Base-by-base conservation (phyloP, 495 filamentous ascomycete species). In the Sabuloglossum arenarium region DNA sequence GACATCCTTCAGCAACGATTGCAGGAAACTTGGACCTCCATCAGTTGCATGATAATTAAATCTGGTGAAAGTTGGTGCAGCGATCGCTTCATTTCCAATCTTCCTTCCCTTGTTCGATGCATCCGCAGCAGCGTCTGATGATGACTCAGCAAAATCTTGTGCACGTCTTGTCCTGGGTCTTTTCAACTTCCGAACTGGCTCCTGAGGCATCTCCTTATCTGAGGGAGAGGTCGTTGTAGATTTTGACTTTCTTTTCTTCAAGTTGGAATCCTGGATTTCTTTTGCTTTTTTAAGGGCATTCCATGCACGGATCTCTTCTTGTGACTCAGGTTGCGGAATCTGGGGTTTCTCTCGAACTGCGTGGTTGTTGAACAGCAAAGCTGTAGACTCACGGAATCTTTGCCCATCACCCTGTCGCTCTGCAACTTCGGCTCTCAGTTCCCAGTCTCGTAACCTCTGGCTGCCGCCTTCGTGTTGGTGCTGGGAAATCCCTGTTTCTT, bases 261-360 rank as follows among this genome's bases (percentile, higher is more conserved):
- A 54, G 51, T 16, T 34, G 29, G 28, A 4, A 57, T 32, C 70
- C 53, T 84, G 78, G 23, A 80, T 74, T 30, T 88, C 81, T 61
- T 83, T 78, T 34, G 86, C 86, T 59, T 79, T 84, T 60, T 96
- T 88, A 56, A 94, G 80, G 23, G 81, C 86, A 54, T 88, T 86
- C 89, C 89, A 96, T 11, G 89, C 89, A 29, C 78, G 75, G 59
- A 81, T 75, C 63, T 93, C 88, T 56, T 94, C 87, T 11, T 80
- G 70, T 0, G 84, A 81, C 67, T 89, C 84, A 11, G 75, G 75
- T 32, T 78, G 37, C 60, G 66, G 45, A 61, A 58, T 32, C 70
- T 34, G 45, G 60, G 55, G 66, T 10, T 70, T 72, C 21, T 43
- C 39, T 43, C 39, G 39, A 21, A 21, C 19, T 23, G 39, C 39